phyloP scores from a whole-genome alignment of 2,329 filamentous ascomycete species.

The Chaetomium globosum region DNA sequence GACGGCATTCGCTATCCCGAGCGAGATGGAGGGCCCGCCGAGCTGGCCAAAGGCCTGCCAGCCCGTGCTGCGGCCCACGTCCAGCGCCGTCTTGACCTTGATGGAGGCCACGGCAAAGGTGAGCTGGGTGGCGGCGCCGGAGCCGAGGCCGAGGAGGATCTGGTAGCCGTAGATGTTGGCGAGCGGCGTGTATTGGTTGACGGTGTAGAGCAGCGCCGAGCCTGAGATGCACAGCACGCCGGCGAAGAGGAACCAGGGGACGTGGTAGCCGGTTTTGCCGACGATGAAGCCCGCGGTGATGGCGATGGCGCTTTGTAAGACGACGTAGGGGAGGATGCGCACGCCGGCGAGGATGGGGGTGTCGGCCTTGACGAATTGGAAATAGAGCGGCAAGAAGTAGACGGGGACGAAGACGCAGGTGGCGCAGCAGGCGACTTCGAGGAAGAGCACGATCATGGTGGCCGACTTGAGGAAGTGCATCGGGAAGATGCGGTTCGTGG shows the following conservation, averaged over 20 bases:
- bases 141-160: neutral
- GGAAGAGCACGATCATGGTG: neutral
- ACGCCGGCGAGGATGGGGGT: neutral
- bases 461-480: neutral
- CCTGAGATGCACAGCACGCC: neutral
- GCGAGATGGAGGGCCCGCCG: neutral
- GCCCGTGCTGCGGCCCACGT: neutral
- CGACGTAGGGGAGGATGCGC: neutral
- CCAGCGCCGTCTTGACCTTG: neutral
- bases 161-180: neutral
- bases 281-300: neutral
- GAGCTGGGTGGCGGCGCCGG: neutral
- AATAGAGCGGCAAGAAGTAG: neutral
- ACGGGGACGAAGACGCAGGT: neutral
- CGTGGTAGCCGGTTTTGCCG: neutral
- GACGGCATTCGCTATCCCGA: neutral
- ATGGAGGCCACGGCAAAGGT: neutral
- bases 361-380: neutral
- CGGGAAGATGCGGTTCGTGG: slow-evolving; percentile 8
- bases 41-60: neutral
- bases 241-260: neutral
- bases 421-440: neutral
- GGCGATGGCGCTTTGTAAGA: neutral
- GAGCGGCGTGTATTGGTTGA: neutral
- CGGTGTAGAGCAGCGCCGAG: neutral